These are phyloP conservation scores for Serendipita sp. DNA, from an alignment of 768 basidiomycete genomes.

Conservation along the genomic window DNA sequence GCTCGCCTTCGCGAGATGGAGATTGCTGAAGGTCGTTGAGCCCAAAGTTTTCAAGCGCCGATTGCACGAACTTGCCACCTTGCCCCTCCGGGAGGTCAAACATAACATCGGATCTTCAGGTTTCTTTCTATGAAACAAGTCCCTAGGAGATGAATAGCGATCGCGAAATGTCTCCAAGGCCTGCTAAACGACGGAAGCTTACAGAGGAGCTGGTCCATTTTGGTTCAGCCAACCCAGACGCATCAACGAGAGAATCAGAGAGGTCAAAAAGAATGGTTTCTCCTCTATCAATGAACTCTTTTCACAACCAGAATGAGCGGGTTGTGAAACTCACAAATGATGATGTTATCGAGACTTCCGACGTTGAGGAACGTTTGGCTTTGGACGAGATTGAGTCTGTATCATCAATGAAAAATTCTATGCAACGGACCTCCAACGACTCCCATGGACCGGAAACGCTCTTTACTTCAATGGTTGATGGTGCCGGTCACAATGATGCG, in stretches of 20 bases:
- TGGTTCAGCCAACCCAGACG: neutral
- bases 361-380: neutral
- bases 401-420: too few species aligned
- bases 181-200: neutral
- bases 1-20: too few species aligned
- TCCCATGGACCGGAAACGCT: too few species aligned
- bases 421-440: too few species aligned
- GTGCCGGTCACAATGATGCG: too few species aligned
- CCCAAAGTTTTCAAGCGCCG: neutral
- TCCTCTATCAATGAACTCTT: too few species aligned
- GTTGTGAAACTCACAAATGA: neutral
- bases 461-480: too few species aligned
- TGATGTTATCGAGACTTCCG: neutral
- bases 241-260: too few species aligned
- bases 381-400: neutral
- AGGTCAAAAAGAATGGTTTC: too few species aligned
- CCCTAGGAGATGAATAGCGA: neutral
- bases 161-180: neutral
- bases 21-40: neutral
- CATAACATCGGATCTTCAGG: neutral
- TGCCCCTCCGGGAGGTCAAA: neutral
- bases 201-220: neutral
- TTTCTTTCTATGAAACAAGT: too few species aligned
- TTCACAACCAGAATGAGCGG: too few species aligned
- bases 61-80: neutral